Evolutionary conservation across 495 filamentous ascomycete species (phyloP), one percentile per base, ranked within the genome.

Genomic region (Penicillium samsonianum): DNA sequence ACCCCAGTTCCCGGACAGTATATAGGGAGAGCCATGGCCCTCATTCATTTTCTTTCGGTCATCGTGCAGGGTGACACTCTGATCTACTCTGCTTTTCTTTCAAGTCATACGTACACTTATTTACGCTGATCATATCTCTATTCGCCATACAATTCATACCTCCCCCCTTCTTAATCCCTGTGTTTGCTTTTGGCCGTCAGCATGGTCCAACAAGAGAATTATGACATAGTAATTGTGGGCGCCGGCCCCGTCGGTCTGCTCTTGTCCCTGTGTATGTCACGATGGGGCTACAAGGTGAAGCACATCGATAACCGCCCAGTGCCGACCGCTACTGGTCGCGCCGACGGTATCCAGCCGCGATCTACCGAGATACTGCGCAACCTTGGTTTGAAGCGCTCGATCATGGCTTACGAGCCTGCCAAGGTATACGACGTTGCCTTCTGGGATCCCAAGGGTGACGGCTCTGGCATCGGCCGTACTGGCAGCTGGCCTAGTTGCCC

Each of bases 201-300:
- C 35, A 81, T 81, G 78, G 63, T 63, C 28, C 60, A 73, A 60
- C 61, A 74, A 60, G 79, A 83, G 50, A 80, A 71, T 16, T 86
- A 86, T 69, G 87, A 90, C 63, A 84, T 88, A 57, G 90, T 95
- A 65, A 91, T 96, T 64, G 79, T 96, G 55, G 91, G 91, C 57
- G 92, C 91, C 47, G 91, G 91, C 31, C 91, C 92, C n/a, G 90
- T 90, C 28, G 92, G 91, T 40, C 81, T 95, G 51, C 82, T 92
- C 65, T 81, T 96, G 14, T 91, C 89, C n/a, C 88, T 91, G 17
- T 91, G 88, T 72, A 86, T 88, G 60, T 83, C 81, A 44, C 74
- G 85, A 66, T 87, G 82, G 82, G 84, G 84, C 17, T 87, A 87
- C 75, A 84, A 82, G 61, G 84, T 87, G 60, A 87, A 84, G 72